Evolutionary conservation across 805 yeast genomes (phyloP), one percentile per base, ranked within the genome.

Genomic region (Maudiozyma saulgeensis): DNA sequence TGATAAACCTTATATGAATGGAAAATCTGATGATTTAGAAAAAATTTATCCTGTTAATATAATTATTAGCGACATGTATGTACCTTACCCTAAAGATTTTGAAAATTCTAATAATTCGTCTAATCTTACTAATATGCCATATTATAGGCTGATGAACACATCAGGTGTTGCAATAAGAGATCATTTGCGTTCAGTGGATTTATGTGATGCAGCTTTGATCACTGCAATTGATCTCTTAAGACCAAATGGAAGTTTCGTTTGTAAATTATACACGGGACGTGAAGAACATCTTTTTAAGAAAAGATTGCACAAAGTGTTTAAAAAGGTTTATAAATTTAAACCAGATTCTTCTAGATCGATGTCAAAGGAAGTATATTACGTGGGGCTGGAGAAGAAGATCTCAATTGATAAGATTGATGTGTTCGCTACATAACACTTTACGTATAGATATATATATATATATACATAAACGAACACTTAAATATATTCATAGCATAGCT

Each of bases 131-230:
- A 83, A 82, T 81, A 77, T 77, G 49, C 80, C 96, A 44, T 84
- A 81, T 63, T 72, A 73, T 69, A 91, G 96, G 98, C 84, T 91
- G 86, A 86, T 88, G 44, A 91, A 91, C 62, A 87, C 97, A 4
- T 74, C 89, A 13, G 98, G 99, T 4, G 68, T 87, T 40, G 78
- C 82, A 9, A 80, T 84, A 40, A 78, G 79, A 54, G 99, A 91
- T 64, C 98, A 91, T 67, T 69, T 76, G 13, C 80, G 79, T 56
- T 88, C 96, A 52, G 84, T 93, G 54, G 87, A 90, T 61, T 70
- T 91, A 28, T 91, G 97, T 65, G 93, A 87, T 58, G 96, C 96
- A 0, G 96, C 96, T 0, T 65, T 93, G 46, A 73, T 87, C 6
- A 74, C 90, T 45, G 83, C 95, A 1, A 73, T 83, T 47, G 84